Conservation (phyloP, 371 early-diverging fungal species). For the Mortierella polycephala region DNA sequence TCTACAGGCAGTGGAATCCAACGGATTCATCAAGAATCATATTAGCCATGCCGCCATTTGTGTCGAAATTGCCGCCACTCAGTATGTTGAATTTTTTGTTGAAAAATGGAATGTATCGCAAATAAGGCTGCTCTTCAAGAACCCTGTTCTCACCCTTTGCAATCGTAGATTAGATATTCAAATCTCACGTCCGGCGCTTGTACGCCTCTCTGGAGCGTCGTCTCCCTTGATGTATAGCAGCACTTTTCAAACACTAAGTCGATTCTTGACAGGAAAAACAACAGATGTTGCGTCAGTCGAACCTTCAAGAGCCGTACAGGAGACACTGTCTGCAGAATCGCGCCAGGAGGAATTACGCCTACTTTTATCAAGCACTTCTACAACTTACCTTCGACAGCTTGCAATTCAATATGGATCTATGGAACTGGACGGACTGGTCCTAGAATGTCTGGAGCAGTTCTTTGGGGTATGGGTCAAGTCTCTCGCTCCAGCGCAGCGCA, state of each 20-base stretch:
- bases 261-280: constrained; percentile 25
- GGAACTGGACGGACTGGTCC: constrained; percentile 32
- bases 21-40: constrained; percentile 40
- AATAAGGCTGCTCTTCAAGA: not conserved
- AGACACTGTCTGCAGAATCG: not conserved
- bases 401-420: constrained; percentile 44
- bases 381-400: constrained; percentile 34
- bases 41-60: constrained; percentile 52
- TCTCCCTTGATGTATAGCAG: constrained; percentile 22
- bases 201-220: constrained; percentile 37
- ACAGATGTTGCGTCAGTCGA: not conserved
- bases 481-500: constrained; percentile 38
- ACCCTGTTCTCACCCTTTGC: not conserved
- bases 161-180: constrained; percentile 33
- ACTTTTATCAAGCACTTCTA: constrained; percentile 3
- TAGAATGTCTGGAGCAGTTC: constrained; percentile 37
- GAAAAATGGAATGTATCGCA: not conserved
- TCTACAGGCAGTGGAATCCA: constrained; percentile 41
- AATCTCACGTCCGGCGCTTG: constrained; percentile 31
- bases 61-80: constrained; percentile 47
- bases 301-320: no score
- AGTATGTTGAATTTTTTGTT: constrained; percentile 12
- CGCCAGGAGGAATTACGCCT: constrained; percentile 15
- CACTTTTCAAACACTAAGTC: constrained; percentile 21
- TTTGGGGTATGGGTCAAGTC: constrained; percentile 26